These are phyloP conservation scores for Symbiodinium natans DNA, from an alignment of 73 alveolate species.

Conservation along the genomic window DNA sequence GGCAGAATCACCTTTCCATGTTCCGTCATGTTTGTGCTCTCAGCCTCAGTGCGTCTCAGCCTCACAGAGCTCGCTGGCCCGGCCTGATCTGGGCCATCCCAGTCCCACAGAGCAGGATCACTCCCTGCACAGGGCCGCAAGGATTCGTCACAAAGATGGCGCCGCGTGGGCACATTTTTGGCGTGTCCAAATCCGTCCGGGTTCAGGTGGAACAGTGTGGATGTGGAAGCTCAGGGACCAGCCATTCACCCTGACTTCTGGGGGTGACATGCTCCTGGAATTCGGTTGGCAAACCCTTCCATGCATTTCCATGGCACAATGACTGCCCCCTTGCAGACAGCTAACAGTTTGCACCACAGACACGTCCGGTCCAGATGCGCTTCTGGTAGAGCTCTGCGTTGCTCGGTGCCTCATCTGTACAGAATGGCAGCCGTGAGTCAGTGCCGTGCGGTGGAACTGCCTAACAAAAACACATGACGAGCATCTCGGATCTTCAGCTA, in stretches of 20 bases:
- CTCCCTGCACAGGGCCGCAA: not conserved
- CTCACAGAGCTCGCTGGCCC: not conserved
- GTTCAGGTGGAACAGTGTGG: no score
- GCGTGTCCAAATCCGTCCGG: not conserved
- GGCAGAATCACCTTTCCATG: slow-evolving; percentile 20
- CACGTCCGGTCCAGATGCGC: slow-evolving; percentile 27
- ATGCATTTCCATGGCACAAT: no score
- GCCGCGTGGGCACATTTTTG: no score
- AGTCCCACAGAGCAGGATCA: slow-evolving; percentile 54
- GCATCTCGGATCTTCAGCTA: no score
- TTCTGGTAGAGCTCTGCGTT: slow-evolving; percentile 87
- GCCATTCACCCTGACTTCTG: slow-evolving; percentile 76
- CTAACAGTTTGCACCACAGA: not conserved
- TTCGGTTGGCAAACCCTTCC: no score
- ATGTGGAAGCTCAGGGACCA: not conserved
- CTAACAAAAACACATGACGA: no score
- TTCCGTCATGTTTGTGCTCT: not conserved
- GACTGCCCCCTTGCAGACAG: no score
- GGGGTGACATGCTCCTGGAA: slow-evolving; percentile 67
- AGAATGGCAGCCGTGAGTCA: not conserved
- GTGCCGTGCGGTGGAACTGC: no score
- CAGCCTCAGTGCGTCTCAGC: not conserved
- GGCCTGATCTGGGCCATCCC: slow-evolving; percentile 80
- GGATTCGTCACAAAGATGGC: not conserved
- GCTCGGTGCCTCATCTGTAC: slow-evolving; percentile 15